These are phyloP conservation scores for Porcisia hertigi DNA, from an alignment of 208 protist genomes.

Conservation along the genomic window DNA sequence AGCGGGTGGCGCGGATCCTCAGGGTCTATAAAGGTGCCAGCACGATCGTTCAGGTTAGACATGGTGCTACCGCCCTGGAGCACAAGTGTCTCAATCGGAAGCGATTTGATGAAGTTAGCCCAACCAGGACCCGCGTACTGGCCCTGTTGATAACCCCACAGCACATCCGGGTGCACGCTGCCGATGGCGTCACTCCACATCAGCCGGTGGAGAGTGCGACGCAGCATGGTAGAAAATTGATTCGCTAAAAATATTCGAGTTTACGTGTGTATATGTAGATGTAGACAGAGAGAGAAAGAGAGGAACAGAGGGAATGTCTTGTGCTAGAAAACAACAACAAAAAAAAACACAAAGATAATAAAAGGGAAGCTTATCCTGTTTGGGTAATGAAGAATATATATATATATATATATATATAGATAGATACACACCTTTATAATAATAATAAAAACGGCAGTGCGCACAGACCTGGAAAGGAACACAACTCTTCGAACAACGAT, in stretches of 20 bases:
- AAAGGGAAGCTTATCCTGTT: too few relatives aligned
- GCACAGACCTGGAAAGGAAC: too few relatives aligned
- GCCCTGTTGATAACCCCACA: conserved; percentile 82
- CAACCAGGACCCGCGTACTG: conserved; percentile 85
- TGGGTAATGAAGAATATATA: too few relatives aligned
- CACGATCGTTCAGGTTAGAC: conserved; percentile 83
- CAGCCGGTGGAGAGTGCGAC: conserved; percentile 46
- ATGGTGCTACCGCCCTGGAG: conserved; percentile 75
- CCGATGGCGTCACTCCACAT: conserved; percentile 71
- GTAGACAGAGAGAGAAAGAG: background rate
- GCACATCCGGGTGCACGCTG: conserved; percentile 74
- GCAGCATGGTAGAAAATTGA: conserved; percentile 49
- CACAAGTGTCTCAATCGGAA: conserved; percentile 73
- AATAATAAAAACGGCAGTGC: too few relatives aligned
- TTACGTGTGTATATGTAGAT: background rate
- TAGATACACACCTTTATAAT: too few relatives aligned
- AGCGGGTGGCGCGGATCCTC: conserved; percentile 86
- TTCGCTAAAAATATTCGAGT: background rate
- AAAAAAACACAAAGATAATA: too few relatives aligned
- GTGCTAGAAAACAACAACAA: too few relatives aligned
- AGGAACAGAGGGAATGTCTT: too few relatives aligned
- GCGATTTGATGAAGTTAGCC: conserved; percentile 65
- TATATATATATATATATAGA: too few relatives aligned
- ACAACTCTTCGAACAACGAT: too few relatives aligned
- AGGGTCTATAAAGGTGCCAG: conserved; percentile 74